Evolutionary conservation across 73 alveolate genomes (phyloP).

Genomic region (Strombidium stylifer): DNA sequence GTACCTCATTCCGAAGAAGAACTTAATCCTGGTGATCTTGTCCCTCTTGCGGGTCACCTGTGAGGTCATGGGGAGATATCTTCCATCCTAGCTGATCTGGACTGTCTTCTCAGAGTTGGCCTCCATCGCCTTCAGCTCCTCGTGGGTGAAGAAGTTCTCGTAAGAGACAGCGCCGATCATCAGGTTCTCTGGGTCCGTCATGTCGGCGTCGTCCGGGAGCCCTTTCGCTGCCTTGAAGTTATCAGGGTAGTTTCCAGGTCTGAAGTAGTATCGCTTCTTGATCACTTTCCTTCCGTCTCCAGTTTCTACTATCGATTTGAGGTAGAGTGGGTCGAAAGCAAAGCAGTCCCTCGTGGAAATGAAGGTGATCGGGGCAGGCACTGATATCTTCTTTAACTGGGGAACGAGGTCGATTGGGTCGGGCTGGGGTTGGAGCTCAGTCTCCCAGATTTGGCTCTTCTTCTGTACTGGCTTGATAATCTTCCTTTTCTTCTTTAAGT

Average conservation of each 20-base stretch:
- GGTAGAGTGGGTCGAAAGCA: conserved; percentile 62
- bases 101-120: conserved; percentile 47
- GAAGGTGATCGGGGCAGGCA: conserved; percentile 60
- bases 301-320: conserved; percentile 5
- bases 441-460: too few relatives aligned
- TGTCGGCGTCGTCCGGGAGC: conserved; percentile 4
- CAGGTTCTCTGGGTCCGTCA: background rate
- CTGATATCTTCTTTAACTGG: conserved; percentile 20
- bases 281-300: conserved; percentile 16
- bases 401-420: conserved; percentile 33
- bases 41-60: conserved; percentile 59
- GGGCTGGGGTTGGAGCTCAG: background rate
- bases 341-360: conserved; percentile 79
- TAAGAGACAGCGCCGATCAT: conserved; percentile 68
- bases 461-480: too few relatives aligned
- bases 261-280: conserved; percentile 64
- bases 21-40: conserved; percentile 77
- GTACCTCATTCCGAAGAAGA: conserved; percentile 85
- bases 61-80: conserved; percentile 74
- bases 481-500: too few relatives aligned
- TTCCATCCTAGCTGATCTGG: conserved; percentile 57
- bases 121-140: conserved; percentile 63
- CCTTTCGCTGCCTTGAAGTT: conserved; percentile 49
- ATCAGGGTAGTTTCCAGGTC: conserved; percentile 64
- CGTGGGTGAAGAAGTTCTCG: conserved; percentile 68